Percentiles rank a stretch among this genome's conserved stretches.
These are phyloP conservation scores for Phytophthora citricola DNA, from an alignment of 352 stramenopile genomes.

Conservation along the genomic window DNA sequence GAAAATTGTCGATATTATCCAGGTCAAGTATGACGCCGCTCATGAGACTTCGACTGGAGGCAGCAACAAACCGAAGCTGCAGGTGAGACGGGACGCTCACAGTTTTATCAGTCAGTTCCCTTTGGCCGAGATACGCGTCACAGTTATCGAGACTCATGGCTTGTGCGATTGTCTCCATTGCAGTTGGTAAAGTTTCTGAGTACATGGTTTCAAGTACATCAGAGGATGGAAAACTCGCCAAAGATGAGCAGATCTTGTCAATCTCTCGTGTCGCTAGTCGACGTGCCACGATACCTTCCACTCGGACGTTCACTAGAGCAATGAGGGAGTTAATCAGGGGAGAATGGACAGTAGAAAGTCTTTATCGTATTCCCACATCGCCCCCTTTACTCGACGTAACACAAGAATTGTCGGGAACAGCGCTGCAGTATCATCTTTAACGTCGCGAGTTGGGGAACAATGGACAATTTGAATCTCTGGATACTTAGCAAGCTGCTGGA, in stretches of 20 bases:
- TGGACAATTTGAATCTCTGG: conserved; percentile 35
- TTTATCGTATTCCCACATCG: conserved; percentile 64
- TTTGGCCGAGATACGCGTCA: conserved; percentile 66
- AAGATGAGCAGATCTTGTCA: conserved; percentile 14
- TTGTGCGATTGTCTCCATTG: conserved; percentile 39
- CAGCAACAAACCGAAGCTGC: conserved; percentile 43
- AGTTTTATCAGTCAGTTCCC: conserved; percentile 14
- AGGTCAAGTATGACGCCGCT: conserved; percentile 43
- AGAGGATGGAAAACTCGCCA: conserved; percentile 25
- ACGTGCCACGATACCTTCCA: conserved; percentile 55
- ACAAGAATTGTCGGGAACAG: conserved; percentile 45
- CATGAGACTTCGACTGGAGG: conserved; percentile 64
- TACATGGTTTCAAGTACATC: conserved; percentile 33
- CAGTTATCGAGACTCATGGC: conserved; percentile 38
- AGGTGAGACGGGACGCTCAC: conserved; percentile 25
- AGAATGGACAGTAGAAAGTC: conserved; percentile 59
- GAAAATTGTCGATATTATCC: conserved; percentile 29
- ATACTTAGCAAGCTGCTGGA: conserved; percentile 16
- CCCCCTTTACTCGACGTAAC: conserved; percentile 51
- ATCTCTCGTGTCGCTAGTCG: conserved; percentile 38
- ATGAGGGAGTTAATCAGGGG: conserved; percentile 53
- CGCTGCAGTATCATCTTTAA: conserved; percentile 29
- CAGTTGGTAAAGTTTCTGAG: conserved; percentile 21
- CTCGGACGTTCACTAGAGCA: conserved; percentile 47
- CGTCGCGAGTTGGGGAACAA: conserved; percentile 37